Base-by-base conservation (phyloP, 345 rosid genomes). In the Populus euphratica region DNA sequence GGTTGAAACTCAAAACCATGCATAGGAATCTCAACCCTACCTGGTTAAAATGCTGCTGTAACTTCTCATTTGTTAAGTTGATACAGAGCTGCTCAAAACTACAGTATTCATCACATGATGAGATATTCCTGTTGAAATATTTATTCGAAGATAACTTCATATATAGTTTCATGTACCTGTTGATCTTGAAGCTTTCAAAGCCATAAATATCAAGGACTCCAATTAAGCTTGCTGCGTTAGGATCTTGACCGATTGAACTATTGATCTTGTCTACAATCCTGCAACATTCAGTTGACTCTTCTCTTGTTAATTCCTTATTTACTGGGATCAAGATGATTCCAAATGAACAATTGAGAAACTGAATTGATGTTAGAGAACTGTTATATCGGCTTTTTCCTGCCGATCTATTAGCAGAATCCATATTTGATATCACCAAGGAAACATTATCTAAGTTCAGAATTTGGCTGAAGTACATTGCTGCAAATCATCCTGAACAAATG, bases 201-300 rank as follows among this genome's bases (percentile, higher is more conserved):
- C 96, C 96, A 81, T 91, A 91, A 77, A 91, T 91, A 75, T 91
- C 93, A 35, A 91, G 96, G 70, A 91, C 96, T 74, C 96, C 96
- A 2, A 91, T 91, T 76, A 89, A 80, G 64, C 89, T 86, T 81
- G 72, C 82, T 64, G 96, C 89, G 76, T 83, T 78, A 8, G 92
- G 90, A 77, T 91, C 96, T 79, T 91, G 96, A 70, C 96, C 93
- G 70, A 89, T 91, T 68, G 96, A 89, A 70, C 72, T 83, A 54
- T 91, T 91, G 73, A 91, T 91, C 86, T 88, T 91, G 62, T 91
- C 91, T 77, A 91, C 96, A 68, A 91, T 86, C 93, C 93, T 91
- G 86, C 69, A 82, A 82, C 43, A 77, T 35, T 81, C 74, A n/a
- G 54, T 43, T 41, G 23, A 50, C 59, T 52, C 43, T 39, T 36